Evolutionary conservation across 768 basidiomycete genomes (phyloP), one percentile per base, ranked within the genome.

Genomic region (Phylloporus sp.): DNA sequence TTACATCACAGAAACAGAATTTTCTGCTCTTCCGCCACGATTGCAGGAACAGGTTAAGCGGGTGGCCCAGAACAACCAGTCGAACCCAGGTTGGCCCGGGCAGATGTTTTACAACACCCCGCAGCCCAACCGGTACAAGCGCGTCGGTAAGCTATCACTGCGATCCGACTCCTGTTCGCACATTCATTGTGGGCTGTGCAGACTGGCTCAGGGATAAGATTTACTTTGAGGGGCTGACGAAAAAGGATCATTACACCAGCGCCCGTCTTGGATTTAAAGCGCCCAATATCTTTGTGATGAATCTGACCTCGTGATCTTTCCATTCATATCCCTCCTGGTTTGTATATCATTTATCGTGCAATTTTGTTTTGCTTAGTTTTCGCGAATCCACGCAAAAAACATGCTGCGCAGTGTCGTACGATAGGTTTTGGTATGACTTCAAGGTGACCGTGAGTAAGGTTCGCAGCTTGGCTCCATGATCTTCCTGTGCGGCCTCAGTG

Each of bases 211-310:
- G 85, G 39, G 90, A 91, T 49, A 76, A 78, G 48, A 73, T 78
- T 20, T 88, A 76, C 66, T 90, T 91, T 52, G 88, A 91, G 52
- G 75, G 77, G 15, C 59, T 92, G 50, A 57, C 57, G 11, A 80
- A 74, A 62, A 79, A 85, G 56, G 86, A 89, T 57, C 61, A 59
- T 8, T 91, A 91, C 58, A 72, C 77, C 2, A 57, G 69, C 24
- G 64, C 73, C 9, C 78, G 88, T 6, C 79, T 92, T 26, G 90
- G 90, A 2, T 92, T 81, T 70, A 78, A 75, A 49, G 90, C 90
- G 3, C 81, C 88, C 6, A 91, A 92, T 62, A 79, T 91, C 34
- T 88, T 88, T 63, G 74, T 90, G 34, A 81, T 91, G 84, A 76
- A 77, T 49, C 56, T 88, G 35, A 72, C 74, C 11, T 68, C 74